Evolutionary conservation across 139 green algal genomes (phyloP).

Genomic region (Chlamydomonas eustigma): DNA sequence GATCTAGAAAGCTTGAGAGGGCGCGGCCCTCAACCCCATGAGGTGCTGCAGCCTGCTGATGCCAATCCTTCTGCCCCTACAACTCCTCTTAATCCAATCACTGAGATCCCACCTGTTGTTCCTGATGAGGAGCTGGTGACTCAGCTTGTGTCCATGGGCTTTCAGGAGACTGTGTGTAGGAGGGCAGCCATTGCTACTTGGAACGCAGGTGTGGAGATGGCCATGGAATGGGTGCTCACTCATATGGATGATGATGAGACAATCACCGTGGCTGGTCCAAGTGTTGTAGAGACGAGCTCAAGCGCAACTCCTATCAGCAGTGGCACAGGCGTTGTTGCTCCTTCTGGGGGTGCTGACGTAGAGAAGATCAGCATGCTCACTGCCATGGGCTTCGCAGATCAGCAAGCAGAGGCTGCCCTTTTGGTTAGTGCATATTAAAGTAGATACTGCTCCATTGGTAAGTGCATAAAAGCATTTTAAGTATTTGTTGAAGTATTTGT

Average conservation of each 20-base stretch:
- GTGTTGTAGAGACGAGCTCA: not conserved
- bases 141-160: slow-evolving; percentile 80
- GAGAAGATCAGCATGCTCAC: slow-evolving; percentile 63
- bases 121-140: slow-evolving; percentile 37
- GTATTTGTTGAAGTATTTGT: too few relatives aligned
- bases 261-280: slow-evolving; percentile 68
- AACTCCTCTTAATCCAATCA: too few relatives aligned
- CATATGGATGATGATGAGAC: slow-evolving; percentile 93
- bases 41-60: slow-evolving; percentile 73
- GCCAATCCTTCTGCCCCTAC: not conserved
- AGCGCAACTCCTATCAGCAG: not conserved
- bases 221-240: slow-evolving; percentile 87
- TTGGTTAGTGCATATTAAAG: slow-evolving; percentile 14
- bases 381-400: slow-evolving; percentile 80
- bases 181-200: slow-evolving; percentile 59
- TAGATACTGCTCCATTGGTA: not conserved
- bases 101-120: too few relatives aligned
- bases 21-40: slow-evolving; percentile 53
- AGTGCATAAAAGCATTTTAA: not conserved
- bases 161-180: slow-evolving; percentile 41
- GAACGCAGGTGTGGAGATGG: slow-evolving; percentile 61
- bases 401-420: slow-evolving; percentile 60
- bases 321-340: not conserved
- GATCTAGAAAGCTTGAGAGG: slow-evolving; percentile 73
- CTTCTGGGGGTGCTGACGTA: slow-evolving; percentile 15